Evolutionary conservation across 768 basidiomycete genomes (phyloP), one percentile per base, ranked within the genome.

Genomic region (Tricholomella constricta): DNA sequence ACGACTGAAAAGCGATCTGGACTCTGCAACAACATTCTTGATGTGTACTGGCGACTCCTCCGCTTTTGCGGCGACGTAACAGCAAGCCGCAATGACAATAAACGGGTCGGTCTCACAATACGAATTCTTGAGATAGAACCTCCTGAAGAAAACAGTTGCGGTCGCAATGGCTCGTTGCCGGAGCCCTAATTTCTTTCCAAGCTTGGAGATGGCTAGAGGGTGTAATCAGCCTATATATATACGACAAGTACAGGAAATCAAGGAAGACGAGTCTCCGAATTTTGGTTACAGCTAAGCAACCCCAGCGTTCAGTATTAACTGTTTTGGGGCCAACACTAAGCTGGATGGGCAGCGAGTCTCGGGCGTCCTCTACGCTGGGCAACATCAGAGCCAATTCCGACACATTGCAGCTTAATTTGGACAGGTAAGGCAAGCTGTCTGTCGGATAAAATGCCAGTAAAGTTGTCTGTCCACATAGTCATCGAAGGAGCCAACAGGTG

Each of bases 41-140:
- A 98, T 94, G 64, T 95, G 94, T 0, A 94, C 81, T 0, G 97
- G 95, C 0, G 88, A 91, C 68, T 99, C 97, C 65, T 99, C 97
- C 1, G 94, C 93, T 69, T 99, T 99, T 0, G 95, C 92, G 8
- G 96, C 95, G 29, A 98, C 88, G 69, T 98, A 98, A 58, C 88
- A 87, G 71, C 96, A 99, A 0, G 94, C 92, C 0, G 94, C 85
- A 38, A 94, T 85, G 45, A 98, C 94, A 51, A 95, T 77, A 62
- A 91, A 94, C 0, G 94, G 94, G 59, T 98, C 97, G 0, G 96
- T 98, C 67, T 97, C 94, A 74, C 91, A 94, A 65, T 94, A 96
- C 7, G 85, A 80, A 66, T 96, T 98, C 75, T 96, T 96, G 62
- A 96, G 74, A 69, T 98, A 99, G 72, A 98, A 98, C n/a, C 97